Evolutionary conservation across 73 alveolate genomes (phyloP), one percentile per base, ranked within the genome.

Genomic region (Tetrahymena malaccensis): DNA sequence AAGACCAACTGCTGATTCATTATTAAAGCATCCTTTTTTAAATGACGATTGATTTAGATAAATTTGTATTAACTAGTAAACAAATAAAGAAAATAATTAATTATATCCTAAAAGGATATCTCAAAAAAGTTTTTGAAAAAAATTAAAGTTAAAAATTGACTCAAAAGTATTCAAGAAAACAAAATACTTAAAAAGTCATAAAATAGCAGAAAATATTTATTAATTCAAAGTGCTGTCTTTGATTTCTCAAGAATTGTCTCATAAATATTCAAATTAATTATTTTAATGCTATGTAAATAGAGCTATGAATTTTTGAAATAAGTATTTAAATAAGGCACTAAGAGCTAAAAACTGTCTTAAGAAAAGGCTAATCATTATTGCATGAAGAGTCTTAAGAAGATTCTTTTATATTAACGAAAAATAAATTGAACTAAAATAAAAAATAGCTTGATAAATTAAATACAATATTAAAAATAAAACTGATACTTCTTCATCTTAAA

Each of bases 1-100:
- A n/a, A 95, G 97, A 95, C 94, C 94, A 70, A 44, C 93, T 7
- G 97, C 97, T 37, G 85, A 55, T 38, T 7, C 55, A 6, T 89
- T 95, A 43, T 44, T 43, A 43, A 33, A 89, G 22, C 97, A 95
- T 89, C 94, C 94, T 94, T 94, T 70, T 34, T 31, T 70, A 15
- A 11, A 70, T 2, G 89, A n/a, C 31, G 89, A n/a, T 70, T 70
- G 89, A 70, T 27, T 50, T 19, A 40, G 11, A 11, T 40, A 40
- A 40, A 40, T 40, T 4, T 15, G 0, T 40, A 40, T 6, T 40
- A 40, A 7, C 15, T 15, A 40, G 44, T 0, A 40, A 40, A 40
- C 9, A n/a, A n/a, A n/a, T 40, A 40, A 40, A 40, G 44, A 40
- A 0, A 40, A 10, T 40, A 40, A 40, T 40, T 40, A 40, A 10